Conservation (phyloP, 1,284 basidiomycete species). For the Moesziomyces parantarcticus region DNA sequence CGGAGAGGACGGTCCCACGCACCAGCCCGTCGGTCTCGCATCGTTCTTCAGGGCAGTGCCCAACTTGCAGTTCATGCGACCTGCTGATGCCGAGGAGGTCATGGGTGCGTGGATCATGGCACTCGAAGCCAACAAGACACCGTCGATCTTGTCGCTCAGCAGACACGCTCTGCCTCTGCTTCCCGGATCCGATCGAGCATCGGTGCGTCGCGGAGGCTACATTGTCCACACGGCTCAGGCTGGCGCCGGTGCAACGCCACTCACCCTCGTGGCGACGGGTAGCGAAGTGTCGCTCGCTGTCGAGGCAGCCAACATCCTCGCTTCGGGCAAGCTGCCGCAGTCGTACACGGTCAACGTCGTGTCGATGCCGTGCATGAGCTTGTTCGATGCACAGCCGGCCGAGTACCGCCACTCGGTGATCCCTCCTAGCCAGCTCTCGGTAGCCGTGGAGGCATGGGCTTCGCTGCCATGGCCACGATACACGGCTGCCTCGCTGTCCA, state of each 20-base stretch:
- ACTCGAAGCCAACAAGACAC: constrained; percentile 78
- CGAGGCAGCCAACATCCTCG: constrained; percentile 80
- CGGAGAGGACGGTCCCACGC: constrained; percentile 91
- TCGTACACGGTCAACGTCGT: constrained; percentile 78
- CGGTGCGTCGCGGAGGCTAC: constrained; percentile 85
- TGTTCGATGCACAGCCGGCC: constrained; percentile 84
- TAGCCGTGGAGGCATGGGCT: constrained; percentile 83
- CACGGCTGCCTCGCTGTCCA: constrained; percentile 49
- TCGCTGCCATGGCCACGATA: constrained; percentile 59
- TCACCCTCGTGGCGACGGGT: constrained; percentile 88
- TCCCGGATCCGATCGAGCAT: constrained; percentile 84
- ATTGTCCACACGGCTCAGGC: constrained; percentile 78
- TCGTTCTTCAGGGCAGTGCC: constrained; percentile 87
- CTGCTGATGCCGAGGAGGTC: constrained; percentile 92
- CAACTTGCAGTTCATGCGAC: constrained; percentile 77
- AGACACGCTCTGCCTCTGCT: constrained; percentile 93
- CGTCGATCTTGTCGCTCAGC: constrained; percentile 82
- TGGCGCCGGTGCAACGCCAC: constrained; percentile 69
- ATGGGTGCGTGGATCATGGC: constrained; percentile 87
- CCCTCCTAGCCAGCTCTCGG: constrained; percentile 84
- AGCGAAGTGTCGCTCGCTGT: constrained; percentile 86
- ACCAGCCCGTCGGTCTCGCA: constrained; percentile 90
- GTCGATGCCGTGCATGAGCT: constrained; percentile 86
- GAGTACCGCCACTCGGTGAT: constrained; percentile 85
- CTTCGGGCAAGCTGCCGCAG: constrained; percentile 72